Base-by-base conservation (phyloP, 768 basidiomycete genomes). In the Psilocybe azurescens region DNA sequence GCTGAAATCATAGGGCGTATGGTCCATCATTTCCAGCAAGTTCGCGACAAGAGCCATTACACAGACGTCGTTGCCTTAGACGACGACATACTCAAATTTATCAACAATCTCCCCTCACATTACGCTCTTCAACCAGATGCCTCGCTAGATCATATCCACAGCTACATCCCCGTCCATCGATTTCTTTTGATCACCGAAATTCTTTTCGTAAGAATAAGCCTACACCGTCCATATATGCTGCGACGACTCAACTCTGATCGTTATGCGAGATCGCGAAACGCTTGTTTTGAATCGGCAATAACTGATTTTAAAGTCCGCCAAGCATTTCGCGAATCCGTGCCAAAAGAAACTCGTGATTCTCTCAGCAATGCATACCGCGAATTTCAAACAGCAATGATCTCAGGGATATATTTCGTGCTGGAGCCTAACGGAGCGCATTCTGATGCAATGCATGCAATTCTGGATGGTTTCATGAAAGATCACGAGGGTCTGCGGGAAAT, bases 11-110 rank as follows among this genome's bases (percentile, higher is more conserved):
- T 96, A 61, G 95, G 94, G 14, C 89, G 88, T 33, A 94, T 97
- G 70, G 93, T 94, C 44, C 93, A 95, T 69, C 93, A 96, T 76
- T 97, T 95, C 76, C 95, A 97, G 72, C 89, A 91, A 77, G 87
- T 95, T 36, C 84, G 87, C 48, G 85, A 86, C 24, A 86, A 81
- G 60, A 89, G 87, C 59, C 91, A 91, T 67, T 97, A 97, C 73
- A 83, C 87, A 29, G 94, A 97, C 72, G 93, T 95, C 39, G 72
- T 90, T 48, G 76, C 82, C 1, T 81, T 97, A 30, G 95, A 97
- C 68, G 93, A 94, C 32, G 93, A 96, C 58, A 75, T 97, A 41
- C 79, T 91, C 56, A 85, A 84, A 67, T 94, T 95, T 69, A 86
- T 94, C 64, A 80, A 84, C 39, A 79, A 81, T 59, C 80, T 97